These are phyloP conservation scores for Aspergillus sclerotialis DNA, from an alignment of 2,329 filamentous ascomycete species.

Conservation along the genomic window DNA sequence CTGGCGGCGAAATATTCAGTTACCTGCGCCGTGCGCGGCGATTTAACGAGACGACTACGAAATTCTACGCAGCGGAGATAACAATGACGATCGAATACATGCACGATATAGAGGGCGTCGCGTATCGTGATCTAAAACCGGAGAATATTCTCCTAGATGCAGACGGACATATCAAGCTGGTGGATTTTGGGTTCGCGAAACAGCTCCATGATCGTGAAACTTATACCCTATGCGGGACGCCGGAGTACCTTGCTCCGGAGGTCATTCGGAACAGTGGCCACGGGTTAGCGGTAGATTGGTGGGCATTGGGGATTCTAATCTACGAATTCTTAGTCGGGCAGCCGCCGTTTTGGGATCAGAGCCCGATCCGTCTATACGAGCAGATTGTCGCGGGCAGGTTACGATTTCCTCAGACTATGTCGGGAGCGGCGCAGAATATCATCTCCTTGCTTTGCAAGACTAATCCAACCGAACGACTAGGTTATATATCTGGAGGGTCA, in stretches of 20 bases:
- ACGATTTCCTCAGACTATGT: conserved; percentile 55
- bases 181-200: conserved; percentile 64
- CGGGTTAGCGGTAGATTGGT: conserved; percentile 62
- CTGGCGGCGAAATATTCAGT: conserved; percentile 60
- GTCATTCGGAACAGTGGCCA: conserved; percentile 61
- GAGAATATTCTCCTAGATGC: conserved; percentile 62
- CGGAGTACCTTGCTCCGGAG: conserved; percentile 61
- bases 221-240: conserved; percentile 61
- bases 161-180: conserved; percentile 58
- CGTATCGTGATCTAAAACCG: conserved; percentile 60
- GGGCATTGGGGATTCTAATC: conserved; percentile 60
- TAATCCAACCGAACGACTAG: conserved; percentile 56
- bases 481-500: conserved; percentile 56
- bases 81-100: conserved; percentile 58
- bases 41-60: conserved; percentile 57
- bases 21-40: conserved; percentile 56
- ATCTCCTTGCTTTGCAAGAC: conserved; percentile 57
- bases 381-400: conserved; percentile 59
- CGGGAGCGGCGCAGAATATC: conserved; percentile 52
- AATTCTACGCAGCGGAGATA: conserved; percentile 62
- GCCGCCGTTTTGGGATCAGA: conserved; percentile 63
- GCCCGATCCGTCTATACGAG: conserved; percentile 63
- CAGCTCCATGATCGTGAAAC: conserved; percentile 53
- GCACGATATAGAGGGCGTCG: conserved; percentile 58
- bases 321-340: conserved; percentile 63